Evolutionary conservation across 176 grass and related monocot genomes (phyloP), one percentile per base, ranked within the genome.

Genomic region (Aegilops tauschii): DNA sequence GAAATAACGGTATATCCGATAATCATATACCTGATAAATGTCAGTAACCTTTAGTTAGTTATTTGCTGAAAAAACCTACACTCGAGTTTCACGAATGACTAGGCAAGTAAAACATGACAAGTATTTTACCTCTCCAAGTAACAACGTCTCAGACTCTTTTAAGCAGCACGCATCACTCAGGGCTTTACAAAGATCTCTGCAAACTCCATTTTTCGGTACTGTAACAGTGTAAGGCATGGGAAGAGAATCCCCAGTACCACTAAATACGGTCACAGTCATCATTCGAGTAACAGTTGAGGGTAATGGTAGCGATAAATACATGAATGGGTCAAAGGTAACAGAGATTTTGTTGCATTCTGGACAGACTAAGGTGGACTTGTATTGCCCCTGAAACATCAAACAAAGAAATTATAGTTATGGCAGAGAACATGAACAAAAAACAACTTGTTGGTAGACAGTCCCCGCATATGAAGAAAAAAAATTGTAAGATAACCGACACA

Each of bases 321-420:
- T 96, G 88, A 99, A 99, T 37, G 97, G 97, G 39, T 99, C 97
- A 85, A 96, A 99, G 65, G 94, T 96, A 82, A 99, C 94, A 34
- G 97, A 99, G 32, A 99, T 90, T 87, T 99, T 99, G 49, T 82
- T 79, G 86, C 97, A 99, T 80, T 87, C 73, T 80, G 97, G 97
- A 44, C 97, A 99, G 29, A 99, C 94, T 75, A 99, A 87, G 56
- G 97, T 99, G 56, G 97, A 99, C 76, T 99, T 99, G 83, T 99
- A 99, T 62, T 99, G 97, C 27, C 97, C 97, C 97, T 99, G 90
- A 79, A 95, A 59, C 44, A 87, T 77, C 37, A 81, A 77, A 39
- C 78, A 92, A 82, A 72, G 25, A 81, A 83, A 78, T 32, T 44
- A 44, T 45, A 39, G n/a, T 82, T 78, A 87, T 18, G 44, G 70